A percentile compares a stretch with the other conserved stretches of the same genome.
phyloP scores from a whole-genome alignment of 306 rosid species.

The Quercus glauca region DNA sequence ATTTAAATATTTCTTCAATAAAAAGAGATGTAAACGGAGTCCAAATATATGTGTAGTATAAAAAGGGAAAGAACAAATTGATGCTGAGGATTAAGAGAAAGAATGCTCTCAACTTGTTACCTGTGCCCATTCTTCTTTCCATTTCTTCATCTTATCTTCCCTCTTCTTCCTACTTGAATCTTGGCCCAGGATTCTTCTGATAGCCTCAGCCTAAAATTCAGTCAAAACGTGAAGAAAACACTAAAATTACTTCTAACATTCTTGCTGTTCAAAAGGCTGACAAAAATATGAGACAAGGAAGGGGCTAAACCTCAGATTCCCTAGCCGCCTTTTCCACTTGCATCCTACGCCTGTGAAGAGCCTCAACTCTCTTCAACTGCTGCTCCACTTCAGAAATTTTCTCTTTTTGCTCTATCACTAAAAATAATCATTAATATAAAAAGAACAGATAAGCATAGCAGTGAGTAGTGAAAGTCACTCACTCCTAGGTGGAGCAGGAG shows the following conservation, averaged over 20 bases:
- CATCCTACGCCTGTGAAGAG: slow-evolving; percentile 51
- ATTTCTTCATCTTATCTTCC: slow-evolving; percentile 51
- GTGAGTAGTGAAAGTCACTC: slow-evolving; percentile 10
- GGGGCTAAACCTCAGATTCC: slow-evolving; percentile 55
- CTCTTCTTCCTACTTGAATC: slow-evolving; percentile 56
- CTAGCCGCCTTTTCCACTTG: slow-evolving; percentile 50
- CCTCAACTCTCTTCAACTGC: slow-evolving; percentile 55
- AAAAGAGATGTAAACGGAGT: background rate
- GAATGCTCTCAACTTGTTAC: background rate
- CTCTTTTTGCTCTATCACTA: slow-evolving; percentile 38
- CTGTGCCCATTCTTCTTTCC: slow-evolving; percentile 34
- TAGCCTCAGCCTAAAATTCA: slow-evolving; percentile 50
- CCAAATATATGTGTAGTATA: background rate
- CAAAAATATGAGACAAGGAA: background rate
- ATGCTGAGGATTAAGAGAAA: background rate
- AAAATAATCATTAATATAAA: slow-evolving; percentile 12
- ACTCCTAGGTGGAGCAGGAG: slow-evolving; percentile 34
- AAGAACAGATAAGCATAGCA: background rate
- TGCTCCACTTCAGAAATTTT: slow-evolving; percentile 46
- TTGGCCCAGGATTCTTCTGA: slow-evolving; percentile 62
- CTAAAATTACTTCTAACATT: background rate
- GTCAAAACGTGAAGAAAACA: background rate
- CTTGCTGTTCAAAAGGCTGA: background rate
- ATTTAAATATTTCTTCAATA: background rate
- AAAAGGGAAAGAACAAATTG: background rate